Base-by-base conservation (phyloP, 2,329 filamentous ascomycete species). In the Penicillium aurantiogriseum region DNA sequence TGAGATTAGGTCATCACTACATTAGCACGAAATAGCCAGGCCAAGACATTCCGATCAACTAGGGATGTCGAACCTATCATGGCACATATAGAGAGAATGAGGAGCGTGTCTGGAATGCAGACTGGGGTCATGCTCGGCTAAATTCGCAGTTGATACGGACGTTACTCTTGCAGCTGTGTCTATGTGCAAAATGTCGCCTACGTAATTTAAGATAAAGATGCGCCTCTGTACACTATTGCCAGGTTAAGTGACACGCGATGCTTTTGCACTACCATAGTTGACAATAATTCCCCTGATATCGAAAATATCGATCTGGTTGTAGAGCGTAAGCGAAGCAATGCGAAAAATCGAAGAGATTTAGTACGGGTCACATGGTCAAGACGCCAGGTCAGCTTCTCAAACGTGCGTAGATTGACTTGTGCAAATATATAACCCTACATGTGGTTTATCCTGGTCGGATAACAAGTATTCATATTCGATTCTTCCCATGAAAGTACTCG, bases 241-340 rank as follows among this genome's bases (percentile, higher is more conserved):
- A 63, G 35, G 46, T 66, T 19, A 60, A 66, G n/a, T 65, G 51
- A 42, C 50, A 64, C 1, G 58, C 57, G 10, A 45, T 49, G 5
- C 10, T 63, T 63, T 5, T 64, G 63, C 3, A 61, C 60, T 13
- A 60, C 62, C 23, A 23, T 23, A 23, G 49, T 67, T 8, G 64
- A 67, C 23, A 60, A 64, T 45, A 44, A 62, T 10, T 46, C 53
- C n/a, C 31, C 29, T 31, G n/a, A n/a, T n/a, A n/a, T n/a, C n/a
- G n/a, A n/a, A n/a, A n/a, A n/a, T n/a, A 15, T 35, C 15, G 33
- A 35, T 13, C 4, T 31, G 29, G 2, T 11, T 31, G 11, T 31
- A 5, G 11, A 13, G 31, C 31, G 11, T 33, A 33, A 13, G 31
- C 31, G 31, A 33, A 13, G 11, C 31, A 33, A 33, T 33, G 11